Percentiles rank a stretch among this genome's conserved stretches.
phyloP scores from a whole-genome alignment of 2,329 filamentous ascomycete species.

The Lachnellula subtilissima region DNA sequence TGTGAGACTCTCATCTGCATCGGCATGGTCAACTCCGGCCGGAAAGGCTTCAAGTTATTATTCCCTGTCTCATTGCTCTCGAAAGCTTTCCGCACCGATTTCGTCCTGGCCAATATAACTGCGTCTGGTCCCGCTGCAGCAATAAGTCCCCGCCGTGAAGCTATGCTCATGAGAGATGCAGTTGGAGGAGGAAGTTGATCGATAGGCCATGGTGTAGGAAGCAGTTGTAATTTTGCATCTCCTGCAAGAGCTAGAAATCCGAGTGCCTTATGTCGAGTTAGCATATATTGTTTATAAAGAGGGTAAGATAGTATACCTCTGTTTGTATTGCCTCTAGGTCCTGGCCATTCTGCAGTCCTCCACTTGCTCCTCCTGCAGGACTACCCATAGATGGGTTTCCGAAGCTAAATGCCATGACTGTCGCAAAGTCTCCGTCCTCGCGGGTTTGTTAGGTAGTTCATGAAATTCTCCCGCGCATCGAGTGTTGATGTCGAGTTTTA shows the following conservation, averaged over 20 bases:
- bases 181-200: slow-evolving; percentile 63
- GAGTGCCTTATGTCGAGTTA: slow-evolving; percentile 49
- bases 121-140: slow-evolving; percentile 82
- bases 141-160: slow-evolving; percentile 72
- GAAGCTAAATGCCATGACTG: slow-evolving; percentile 63
- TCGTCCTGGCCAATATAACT: slow-evolving; percentile 71
- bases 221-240: slow-evolving; percentile 73
- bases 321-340: slow-evolving; percentile 76
- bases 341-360: slow-evolving; percentile 47
- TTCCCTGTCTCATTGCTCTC: slow-evolving; percentile 53
- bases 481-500: slow-evolving; percentile 13
- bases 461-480: slow-evolving; percentile 26
- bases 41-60: slow-evolving; percentile 63
- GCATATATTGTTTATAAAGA: slow-evolving; percentile 1
- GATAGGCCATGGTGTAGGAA: slow-evolving; percentile 72
- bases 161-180: slow-evolving; percentile 78
- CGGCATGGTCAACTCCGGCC: slow-evolving; percentile 67
- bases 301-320: slow-evolving; percentile 53
- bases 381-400: slow-evolving; percentile 42
- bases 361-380: slow-evolving; percentile 36
- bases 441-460: slow-evolving; percentile 32
- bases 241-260: slow-evolving; percentile 77
- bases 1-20: slow-evolving; percentile 78
- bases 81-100: slow-evolving; percentile 73
- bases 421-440: slow-evolving; percentile 35